Conservation (phyloP, 768 basidiomycete genomes). For the Calocybe gangraenosa region DNA sequence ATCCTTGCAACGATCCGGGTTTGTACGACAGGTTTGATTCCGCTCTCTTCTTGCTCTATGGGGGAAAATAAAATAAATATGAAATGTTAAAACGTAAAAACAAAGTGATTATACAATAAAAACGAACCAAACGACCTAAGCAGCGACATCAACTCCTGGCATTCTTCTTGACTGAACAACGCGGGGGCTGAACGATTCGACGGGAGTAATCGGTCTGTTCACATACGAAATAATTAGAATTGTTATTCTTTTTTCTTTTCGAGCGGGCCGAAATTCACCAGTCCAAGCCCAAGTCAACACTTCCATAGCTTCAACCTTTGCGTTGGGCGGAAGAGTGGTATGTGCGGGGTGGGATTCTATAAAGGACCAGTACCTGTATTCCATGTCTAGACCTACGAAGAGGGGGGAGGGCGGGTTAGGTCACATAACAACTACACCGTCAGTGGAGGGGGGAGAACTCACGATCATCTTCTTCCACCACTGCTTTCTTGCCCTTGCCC, state of each 20-base stretch:
- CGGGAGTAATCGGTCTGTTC: slow-evolving; percentile 65
- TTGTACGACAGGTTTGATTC: slow-evolving; percentile 45
- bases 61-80: slow-evolving; percentile 1
- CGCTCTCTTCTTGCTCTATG: slow-evolving; percentile 30
- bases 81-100: neutral
- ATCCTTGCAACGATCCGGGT: slow-evolving; percentile 68
- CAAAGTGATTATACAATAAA: too few relatives aligned
- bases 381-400: slow-evolving; percentile 60
- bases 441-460: slow-evolving; percentile 19
- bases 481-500: too few relatives aligned
- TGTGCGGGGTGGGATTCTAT: slow-evolving; percentile 80
- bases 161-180: slow-evolving; percentile 75
- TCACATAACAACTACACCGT: neutral
- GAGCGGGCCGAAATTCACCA: slow-evolving; percentile 31
- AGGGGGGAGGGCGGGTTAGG: too few relatives aligned
- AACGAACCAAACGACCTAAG: slow-evolving; percentile 40
- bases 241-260: too few relatives aligned
- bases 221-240: too few relatives aligned
- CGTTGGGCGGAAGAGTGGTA: slow-evolving; percentile 47
- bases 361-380: slow-evolving; percentile 80
- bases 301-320: slow-evolving; percentile 67
- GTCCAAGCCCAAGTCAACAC: slow-evolving; percentile 80
- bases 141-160: slow-evolving; percentile 65
- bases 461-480: slow-evolving; percentile 47
- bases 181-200: slow-evolving; percentile 51